phyloP scores from a whole-genome alignment of 73 alveolate species.

The Tetrahymena malaccensis region DNA sequence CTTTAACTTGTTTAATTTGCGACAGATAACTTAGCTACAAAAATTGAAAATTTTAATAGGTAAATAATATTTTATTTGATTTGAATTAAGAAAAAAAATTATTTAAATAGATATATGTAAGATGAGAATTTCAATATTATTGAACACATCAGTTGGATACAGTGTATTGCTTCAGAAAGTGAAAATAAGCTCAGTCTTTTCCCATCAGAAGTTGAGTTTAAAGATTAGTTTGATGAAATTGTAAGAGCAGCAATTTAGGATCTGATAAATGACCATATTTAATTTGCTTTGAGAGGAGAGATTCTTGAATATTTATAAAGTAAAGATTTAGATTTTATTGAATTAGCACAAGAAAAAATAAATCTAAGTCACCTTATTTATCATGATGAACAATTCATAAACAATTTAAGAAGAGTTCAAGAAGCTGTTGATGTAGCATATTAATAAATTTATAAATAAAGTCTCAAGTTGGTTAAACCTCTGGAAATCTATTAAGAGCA shows the following conservation, averaged over 20 bases:
- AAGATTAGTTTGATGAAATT: neutral
- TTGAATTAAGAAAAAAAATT: neutral
- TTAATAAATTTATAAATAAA: neutral
- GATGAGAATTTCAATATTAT: neutral
- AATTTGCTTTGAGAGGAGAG: neutral
- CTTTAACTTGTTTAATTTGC: constrained; percentile 26
- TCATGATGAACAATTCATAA: neutral
- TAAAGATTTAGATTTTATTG: neutral
- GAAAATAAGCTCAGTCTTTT: neutral
- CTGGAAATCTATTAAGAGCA: neutral
- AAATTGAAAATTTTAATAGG: constrained; percentile 8
- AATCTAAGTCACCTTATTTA: neutral
- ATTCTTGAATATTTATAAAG: neutral
- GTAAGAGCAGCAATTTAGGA: neutral
- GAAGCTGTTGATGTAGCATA: neutral
- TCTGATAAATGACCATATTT: neutral
- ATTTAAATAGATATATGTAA: neutral
- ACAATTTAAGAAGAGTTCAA: neutral
- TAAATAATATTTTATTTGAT: neutral
- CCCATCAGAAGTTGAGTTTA: neutral
- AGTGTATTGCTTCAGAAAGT: neutral
- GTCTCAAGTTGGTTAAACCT: neutral
- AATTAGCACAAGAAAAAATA: neutral
- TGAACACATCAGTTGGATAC: neutral
- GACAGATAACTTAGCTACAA: constrained; percentile 6